These are phyloP conservation scores for Lichtheimia ramosa DNA, from an alignment of 371 early-diverging fungal genomes.

Conservation along the genomic window DNA sequence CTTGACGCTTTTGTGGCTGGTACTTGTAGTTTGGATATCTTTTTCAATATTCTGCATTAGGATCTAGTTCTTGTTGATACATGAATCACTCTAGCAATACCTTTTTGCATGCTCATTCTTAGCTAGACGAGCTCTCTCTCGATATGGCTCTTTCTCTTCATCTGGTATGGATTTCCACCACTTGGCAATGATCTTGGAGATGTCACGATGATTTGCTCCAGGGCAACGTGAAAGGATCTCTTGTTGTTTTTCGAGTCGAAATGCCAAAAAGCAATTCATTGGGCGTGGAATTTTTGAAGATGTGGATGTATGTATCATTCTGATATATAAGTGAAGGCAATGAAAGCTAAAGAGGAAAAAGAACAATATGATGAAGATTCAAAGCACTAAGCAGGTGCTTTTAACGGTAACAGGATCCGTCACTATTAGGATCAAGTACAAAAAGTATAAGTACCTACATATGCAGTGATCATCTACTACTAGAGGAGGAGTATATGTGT, in stretches of 20 bases:
- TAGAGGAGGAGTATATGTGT: no score
- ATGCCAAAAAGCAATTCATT: constrained; percentile 63
- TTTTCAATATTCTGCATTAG: neutral
- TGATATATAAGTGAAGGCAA: no score
- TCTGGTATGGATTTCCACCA: constrained; percentile 65
- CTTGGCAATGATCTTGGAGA: constrained; percentile 64
- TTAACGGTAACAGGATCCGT: no score
- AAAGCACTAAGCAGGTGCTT: no score
- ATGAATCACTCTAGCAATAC: neutral
- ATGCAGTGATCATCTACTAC: no score
- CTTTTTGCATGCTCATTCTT: constrained; percentile 48
- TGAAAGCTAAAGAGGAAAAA: no score
- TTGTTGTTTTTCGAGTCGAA: constrained; percentile 65
- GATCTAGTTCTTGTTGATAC: neutral
- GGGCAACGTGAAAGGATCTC: constrained; percentile 56
- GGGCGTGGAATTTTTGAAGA: constrained; percentile 40
- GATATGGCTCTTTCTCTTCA: constrained; percentile 56
- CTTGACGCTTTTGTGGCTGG: constrained; percentile 11
- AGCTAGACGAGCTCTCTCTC: constrained; percentile 55
- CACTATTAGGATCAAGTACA: no score
- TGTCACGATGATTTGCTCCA: constrained; percentile 65
- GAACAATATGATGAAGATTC: no score
- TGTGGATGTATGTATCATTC: neutral
- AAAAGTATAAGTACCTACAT: no score
- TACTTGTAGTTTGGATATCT: constrained; percentile 28